These are phyloP conservation scores for Penicillium angulare DNA, from an alignment of 495 filamentous ascomycete species.

Conservation along the genomic window DNA sequence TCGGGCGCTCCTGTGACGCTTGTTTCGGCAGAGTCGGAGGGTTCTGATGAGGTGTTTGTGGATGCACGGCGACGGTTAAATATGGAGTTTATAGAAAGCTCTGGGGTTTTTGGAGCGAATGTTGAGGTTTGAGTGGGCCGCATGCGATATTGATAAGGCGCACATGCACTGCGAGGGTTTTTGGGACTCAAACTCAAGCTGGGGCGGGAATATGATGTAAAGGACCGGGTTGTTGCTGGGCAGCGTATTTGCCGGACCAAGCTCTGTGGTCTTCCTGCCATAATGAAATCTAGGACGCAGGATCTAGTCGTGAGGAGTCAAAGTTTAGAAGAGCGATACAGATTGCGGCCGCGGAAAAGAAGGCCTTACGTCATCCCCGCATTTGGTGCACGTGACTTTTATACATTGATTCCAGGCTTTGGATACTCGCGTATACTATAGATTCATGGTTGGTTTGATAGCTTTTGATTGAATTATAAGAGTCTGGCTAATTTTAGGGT, in stretches of 20 bases:
- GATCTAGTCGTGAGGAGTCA: neutral
- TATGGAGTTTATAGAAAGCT: neutral
- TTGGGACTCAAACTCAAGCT: neutral
- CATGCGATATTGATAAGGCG: neutral
- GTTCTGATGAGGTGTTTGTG: conserved; percentile 10
- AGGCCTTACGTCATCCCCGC: conserved; percentile 6
- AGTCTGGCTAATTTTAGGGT: no score
- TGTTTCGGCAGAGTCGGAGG: conserved; percentile 1
- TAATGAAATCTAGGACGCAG: neutral
- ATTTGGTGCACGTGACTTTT: conserved; percentile 2
- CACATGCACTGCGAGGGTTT: conserved; percentile 5
- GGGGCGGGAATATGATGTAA: neutral
- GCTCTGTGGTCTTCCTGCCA: neutral
- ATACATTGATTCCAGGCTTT: neutral
- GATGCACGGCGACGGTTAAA: conserved; percentile 15
- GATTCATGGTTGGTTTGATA: neutral
- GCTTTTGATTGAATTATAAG: neutral
- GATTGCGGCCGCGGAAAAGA: neutral
- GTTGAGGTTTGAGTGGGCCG: conserved; percentile 2
- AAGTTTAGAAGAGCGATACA: neutral
- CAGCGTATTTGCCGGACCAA: neutral
- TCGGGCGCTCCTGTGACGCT: conserved; percentile 29
- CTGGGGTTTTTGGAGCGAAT: neutral
- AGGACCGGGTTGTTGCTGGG: neutral
- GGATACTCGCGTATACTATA: neutral